These are phyloP conservation scores for Cymbopogon flexuosus DNA, from an alignment of 202 grass and related monocot genomes.

Conservation along the genomic window DNA sequence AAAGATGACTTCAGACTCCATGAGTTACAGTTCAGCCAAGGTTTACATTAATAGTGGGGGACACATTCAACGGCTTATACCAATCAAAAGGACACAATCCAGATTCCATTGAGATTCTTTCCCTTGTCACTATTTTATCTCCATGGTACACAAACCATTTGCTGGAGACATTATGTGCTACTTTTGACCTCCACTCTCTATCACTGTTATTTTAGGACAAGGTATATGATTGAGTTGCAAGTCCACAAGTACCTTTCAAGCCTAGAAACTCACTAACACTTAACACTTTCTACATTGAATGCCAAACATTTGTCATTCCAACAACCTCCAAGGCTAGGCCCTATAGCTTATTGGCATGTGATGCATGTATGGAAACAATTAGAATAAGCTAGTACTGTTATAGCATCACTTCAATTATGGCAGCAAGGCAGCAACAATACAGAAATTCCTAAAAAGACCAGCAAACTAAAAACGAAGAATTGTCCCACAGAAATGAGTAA, in stretches of 20 bases:
- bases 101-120: background rate
- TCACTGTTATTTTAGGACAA: background rate
- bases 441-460: background rate
- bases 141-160: background rate
- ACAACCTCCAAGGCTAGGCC: background rate
- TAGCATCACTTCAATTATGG: background rate
- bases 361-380: background rate
- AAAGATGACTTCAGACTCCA: background rate
- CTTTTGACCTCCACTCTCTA: background rate
- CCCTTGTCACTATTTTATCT: background rate
- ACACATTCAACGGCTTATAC: background rate
- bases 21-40: background rate
- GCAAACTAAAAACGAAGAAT: background rate
- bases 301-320: background rate
- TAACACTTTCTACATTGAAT: constrained; percentile 1
- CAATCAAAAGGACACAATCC: background rate
- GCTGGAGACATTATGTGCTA: background rate
- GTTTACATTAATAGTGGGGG: background rate
- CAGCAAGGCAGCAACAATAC: background rate
- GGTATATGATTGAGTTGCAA: background rate
- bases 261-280: background rate
- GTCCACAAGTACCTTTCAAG: background rate
- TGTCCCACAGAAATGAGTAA: background rate
- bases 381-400: constrained; percentile 15
- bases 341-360: background rate